Evolutionary conservation across 768 basidiomycete genomes (phyloP).

Genomic region (Amanita pallidorosea): DNA sequence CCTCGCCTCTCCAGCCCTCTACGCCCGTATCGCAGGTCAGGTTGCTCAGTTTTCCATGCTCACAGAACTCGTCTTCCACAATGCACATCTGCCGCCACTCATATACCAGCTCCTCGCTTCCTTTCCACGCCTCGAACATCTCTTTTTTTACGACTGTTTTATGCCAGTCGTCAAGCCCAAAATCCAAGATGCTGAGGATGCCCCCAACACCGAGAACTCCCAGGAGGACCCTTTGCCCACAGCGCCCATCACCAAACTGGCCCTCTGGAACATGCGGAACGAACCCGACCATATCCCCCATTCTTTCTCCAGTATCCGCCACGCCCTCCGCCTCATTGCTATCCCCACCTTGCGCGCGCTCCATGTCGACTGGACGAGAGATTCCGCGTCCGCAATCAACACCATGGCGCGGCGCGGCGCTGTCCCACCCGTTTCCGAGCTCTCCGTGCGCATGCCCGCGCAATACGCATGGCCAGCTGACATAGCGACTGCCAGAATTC

Average conservation of each 20-base stretch:
- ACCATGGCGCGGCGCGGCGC: not conserved
- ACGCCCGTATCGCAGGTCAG: not conserved
- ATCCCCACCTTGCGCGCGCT: slow-evolving; percentile 26
- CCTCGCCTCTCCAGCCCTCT: not conserved
- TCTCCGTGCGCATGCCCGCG: slow-evolving; percentile 13
- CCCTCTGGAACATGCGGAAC: slow-evolving; percentile 24
- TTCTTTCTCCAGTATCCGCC: slow-evolving; percentile 2
- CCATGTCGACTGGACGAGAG: slow-evolving; percentile 29
- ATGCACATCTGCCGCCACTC: slow-evolving; percentile 23
- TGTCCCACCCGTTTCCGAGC: slow-evolving; percentile 8
- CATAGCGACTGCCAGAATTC: slow-evolving; percentile 2
- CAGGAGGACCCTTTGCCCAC: not conserved
- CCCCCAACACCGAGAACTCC: too few relatives aligned
- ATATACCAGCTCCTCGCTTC: slow-evolving; percentile 24
- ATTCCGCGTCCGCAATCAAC: slow-evolving; percentile 22
- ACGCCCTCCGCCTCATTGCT: slow-evolving; percentile 21
- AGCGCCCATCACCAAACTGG: slow-evolving; percentile 31
- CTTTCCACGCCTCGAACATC: slow-evolving; percentile 24
- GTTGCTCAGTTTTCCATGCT: slow-evolving; percentile 20
- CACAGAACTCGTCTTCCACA: slow-evolving; percentile 23
- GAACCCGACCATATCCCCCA: slow-evolving; percentile 7
- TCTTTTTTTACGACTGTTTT: slow-evolving; percentile 31
- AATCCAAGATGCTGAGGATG: slow-evolving; percentile 10
- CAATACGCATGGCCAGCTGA: slow-evolving; percentile 12
- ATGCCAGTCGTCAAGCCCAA: slow-evolving; percentile 13